phyloP scores from a whole-genome alignment of 2,329 filamentous ascomycete species.

The Hymenoscyphus occultus region DNA sequence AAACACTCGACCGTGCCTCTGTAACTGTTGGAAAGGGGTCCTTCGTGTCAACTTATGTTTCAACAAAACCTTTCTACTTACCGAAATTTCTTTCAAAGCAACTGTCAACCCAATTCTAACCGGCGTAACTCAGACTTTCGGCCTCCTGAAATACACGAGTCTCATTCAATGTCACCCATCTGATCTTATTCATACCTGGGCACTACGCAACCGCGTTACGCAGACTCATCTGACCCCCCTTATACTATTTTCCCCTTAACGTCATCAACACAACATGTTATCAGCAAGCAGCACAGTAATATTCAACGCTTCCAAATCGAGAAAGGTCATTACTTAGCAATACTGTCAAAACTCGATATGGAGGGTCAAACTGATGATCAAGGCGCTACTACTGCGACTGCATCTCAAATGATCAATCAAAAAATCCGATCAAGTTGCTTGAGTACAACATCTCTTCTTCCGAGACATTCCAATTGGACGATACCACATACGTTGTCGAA shows the following conservation, averaged over 20 bases:
- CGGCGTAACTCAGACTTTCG: neutral
- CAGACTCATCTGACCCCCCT: neutral
- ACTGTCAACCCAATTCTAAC: neutral
- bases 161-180: neutral
- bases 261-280: slow-evolving; percentile 6
- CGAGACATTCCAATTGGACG: slow-evolving; percentile 1
- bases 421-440: neutral
- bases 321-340: neutral
- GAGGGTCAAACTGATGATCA: too few relatives aligned
- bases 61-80: neutral
- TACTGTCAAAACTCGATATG: slow-evolving; percentile 9
- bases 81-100: too few relatives aligned
- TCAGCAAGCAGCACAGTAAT: slow-evolving; percentile 12
- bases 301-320: slow-evolving; percentile 13
- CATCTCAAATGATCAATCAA: slow-evolving; percentile 1
- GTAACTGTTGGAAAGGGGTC: neutral
- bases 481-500: neutral
- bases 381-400: slow-evolving; percentile 7
- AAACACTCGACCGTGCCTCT: neutral
- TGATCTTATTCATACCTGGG: neutral
- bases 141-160: neutral
- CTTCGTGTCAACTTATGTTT: neutral
- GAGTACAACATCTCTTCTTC: slow-evolving; percentile 1
- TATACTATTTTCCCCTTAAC: neutral
- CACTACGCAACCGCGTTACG: slow-evolving; percentile 2